Percentiles rank a stretch among this genome's conserved stretches.
Evolutionary conservation across 345 rosid genomes (phyloP).

Genomic region (Xanthoceras sorbifolium): DNA sequence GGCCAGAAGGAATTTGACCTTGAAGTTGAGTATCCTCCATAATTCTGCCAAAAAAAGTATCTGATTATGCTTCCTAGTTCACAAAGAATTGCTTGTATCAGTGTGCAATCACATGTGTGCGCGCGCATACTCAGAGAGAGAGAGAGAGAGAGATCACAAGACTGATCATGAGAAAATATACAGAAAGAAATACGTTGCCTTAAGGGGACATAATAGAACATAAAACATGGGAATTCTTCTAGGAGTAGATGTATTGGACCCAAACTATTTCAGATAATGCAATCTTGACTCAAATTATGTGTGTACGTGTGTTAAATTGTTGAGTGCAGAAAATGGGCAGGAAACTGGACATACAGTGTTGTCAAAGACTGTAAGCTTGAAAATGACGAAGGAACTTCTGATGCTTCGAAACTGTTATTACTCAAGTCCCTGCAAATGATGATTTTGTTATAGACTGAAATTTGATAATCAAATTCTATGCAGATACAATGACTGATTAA

Average conservation of each 20-base stretch:
- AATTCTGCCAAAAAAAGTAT: conserved; percentile 29
- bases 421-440: conserved; percentile 66
- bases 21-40: conserved; percentile 56
- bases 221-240: not conserved
- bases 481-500: not conserved
- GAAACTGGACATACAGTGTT: conserved; percentile 59
- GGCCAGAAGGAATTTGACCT: conserved; percentile 51
- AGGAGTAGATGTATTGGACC: not conserved
- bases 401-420: conserved; percentile 54
- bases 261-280: not conserved
- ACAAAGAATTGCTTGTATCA: not conserved
- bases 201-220: not conserved
- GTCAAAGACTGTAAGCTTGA: conserved; percentile 46
- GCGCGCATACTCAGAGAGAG: too few species aligned
- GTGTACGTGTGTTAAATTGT: too few species aligned
- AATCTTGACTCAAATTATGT: not conserved
- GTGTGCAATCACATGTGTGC: not conserved
- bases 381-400: conserved; percentile 61
- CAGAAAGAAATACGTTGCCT: not conserved
- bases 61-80: not conserved
- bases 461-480: not conserved
- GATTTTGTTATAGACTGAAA: conserved; percentile 7
- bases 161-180: not conserved
- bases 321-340: not conserved
- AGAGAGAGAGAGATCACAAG: not conserved